Conservation (phyloP, 169 alveolate genomes). For the Cryptosporidium ubiquitum region DNA sequence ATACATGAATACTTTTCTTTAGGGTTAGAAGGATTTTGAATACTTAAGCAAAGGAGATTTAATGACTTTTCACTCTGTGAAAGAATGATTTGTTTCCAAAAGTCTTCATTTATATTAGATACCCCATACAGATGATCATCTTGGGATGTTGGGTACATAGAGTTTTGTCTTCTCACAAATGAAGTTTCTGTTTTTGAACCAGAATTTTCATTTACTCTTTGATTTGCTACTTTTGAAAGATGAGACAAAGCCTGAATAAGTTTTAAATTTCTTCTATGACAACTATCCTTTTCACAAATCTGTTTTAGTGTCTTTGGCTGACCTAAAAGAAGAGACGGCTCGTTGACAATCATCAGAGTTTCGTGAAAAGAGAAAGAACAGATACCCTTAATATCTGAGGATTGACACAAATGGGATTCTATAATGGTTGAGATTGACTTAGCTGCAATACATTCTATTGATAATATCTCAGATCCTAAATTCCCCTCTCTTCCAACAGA, state of each 20-base stretch:
- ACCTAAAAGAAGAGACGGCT: conserved; percentile 13
- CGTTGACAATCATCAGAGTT: conserved; percentile 19
- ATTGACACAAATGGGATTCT: conserved; percentile 46
- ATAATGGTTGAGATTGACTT: conserved; percentile 34
- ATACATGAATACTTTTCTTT: conserved; percentile 40
- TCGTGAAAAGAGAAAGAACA: conserved; percentile 70
- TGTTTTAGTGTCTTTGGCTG: not conserved
- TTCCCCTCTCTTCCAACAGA: not conserved
- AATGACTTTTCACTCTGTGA: conserved; percentile 26
- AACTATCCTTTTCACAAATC: conserved; percentile 35
- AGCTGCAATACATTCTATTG: conserved; percentile 27
- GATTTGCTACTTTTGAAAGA: not conserved
- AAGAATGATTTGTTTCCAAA: conserved; percentile 33
- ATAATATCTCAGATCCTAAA: not conserved
- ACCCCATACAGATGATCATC: not conserved
- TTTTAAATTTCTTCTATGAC: conserved; percentile 50
- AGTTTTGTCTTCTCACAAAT: conserved; percentile 24
- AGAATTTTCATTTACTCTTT: not conserved
- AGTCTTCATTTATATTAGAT: conserved; percentile 12
- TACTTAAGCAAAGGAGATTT: conserved; percentile 20
- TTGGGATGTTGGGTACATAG: not conserved
- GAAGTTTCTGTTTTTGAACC: not conserved
- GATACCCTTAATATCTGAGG: not conserved
- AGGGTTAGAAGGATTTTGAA: not conserved
- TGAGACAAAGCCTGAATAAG: conserved; percentile 36